Evolutionary conservation across 2,329 filamentous ascomycete species (phyloP).

Genomic region (Aspergillus brasiliensis): DNA sequence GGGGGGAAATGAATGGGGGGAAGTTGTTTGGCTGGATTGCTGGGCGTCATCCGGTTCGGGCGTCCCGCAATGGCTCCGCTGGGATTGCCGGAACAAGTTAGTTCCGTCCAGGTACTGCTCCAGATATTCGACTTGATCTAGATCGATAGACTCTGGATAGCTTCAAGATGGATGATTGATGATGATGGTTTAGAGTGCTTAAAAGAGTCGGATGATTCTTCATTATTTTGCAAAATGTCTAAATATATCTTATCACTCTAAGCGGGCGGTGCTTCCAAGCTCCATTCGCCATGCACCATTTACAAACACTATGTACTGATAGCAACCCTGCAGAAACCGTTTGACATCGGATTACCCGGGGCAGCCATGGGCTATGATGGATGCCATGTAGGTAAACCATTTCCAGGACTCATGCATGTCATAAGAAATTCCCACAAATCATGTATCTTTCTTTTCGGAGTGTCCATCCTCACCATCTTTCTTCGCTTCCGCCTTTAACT

Average conservation of each 20-base stretch:
- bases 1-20: neutral
- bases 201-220: neutral
- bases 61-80: slow-evolving; percentile 23
- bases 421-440: neutral
- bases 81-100: slow-evolving; percentile 26
- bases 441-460: slow-evolving; percentile 28
- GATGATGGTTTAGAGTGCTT: too few relatives aligned
- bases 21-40: neutral
- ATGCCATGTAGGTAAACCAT: neutral
- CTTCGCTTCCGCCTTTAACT: slow-evolving; percentile 32
- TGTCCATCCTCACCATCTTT: slow-evolving; percentile 14
- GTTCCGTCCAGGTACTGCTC: slow-evolving; percentile 25
- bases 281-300: neutral
- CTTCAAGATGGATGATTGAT: neutral
- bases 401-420: neutral
- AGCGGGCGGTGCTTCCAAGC: neutral
- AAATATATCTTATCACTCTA: neutral
- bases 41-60: slow-evolving; percentile 20
- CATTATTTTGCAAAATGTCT: neutral
- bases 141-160: neutral
- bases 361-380: neutral
- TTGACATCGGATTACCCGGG: neutral
- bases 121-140: too few relatives aligned
- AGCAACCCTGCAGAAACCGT: neutral
- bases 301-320: neutral